Evolutionary conservation across 768 basidiomycete species (phyloP), one percentile per base, ranked within the genome.

Genomic region (Rhodotorula graminis): DNA sequence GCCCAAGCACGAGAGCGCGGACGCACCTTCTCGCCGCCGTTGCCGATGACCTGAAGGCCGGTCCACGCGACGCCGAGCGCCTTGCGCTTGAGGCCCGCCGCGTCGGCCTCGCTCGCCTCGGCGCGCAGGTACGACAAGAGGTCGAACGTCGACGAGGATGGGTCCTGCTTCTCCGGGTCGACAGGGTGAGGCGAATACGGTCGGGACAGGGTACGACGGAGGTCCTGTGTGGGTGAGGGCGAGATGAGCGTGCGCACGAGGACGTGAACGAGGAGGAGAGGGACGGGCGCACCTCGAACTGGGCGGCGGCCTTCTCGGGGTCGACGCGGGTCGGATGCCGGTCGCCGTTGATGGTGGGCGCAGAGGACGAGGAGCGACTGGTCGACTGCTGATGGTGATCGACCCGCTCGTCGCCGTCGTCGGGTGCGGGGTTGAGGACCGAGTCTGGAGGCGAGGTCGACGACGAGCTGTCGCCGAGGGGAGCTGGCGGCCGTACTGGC

Each of bases 41-140:
- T 79, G 42, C 83, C 83, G 57, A 80, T 70, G 57, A 83, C 83
- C 18, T 77, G 77, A 8, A 82, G 67, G 29, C 77, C 64, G 29
- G 73, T 47, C 74, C 79, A 81, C 31, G 77, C 66, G n/a, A 80
- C 79, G 44, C 82, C 81, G 61, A 83, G 80, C 5, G 67, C 76
- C 77, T 83, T 83, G 73, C 76, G 75, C 69, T 81, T 80, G 79
- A 83, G 81, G 27, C 82, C 82, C 29, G 80, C 77, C 31, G 77
- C 74, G 59, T 82, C 81, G 31, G 71, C 61, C 31, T 73, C 49
- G 2, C 57, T 46, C 10, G 49, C 70, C 25, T 68, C 65, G 57
- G 58, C 56, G 25, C 62, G 69, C 29, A 77, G 62, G 47, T 79
- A 80, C 4, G 76, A 79, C n/a, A 81, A 76, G 19, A 83, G 79